Conservation (phyloP, 345 rosid genomes). For the Psidium friedrichsthalianum region DNA sequence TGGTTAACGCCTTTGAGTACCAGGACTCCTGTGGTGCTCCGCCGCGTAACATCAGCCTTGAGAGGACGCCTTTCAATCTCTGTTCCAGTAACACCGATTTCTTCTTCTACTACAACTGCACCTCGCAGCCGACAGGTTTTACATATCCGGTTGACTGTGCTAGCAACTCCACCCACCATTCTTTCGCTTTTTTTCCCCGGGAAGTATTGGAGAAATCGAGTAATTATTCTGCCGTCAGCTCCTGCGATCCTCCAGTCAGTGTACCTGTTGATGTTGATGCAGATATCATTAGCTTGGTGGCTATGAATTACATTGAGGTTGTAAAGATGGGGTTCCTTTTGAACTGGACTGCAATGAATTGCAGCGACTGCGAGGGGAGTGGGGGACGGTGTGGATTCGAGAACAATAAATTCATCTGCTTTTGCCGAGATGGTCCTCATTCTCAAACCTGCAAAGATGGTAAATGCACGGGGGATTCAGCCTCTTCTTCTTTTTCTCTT, state of each 20-base stretch:
- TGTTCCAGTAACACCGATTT: conserved; percentile 5
- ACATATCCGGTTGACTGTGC: conserved; percentile 18
- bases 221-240: background rate
- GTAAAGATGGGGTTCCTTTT: conserved; percentile 42
- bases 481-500: background rate
- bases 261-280: conserved; percentile 5
- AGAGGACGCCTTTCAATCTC: conserved; percentile 32
- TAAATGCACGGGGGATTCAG: conserved; percentile 4
- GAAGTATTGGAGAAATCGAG: background rate
- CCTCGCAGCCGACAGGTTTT: background rate
- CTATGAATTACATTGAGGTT: conserved; percentile 18
- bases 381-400: conserved; percentile 42
- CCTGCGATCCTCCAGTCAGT: conserved; percentile 17
- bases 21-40: background rate
- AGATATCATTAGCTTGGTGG: background rate
- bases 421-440: conserved; percentile 30
- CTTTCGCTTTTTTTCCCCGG: conserved; percentile 27
- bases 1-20: background rate
- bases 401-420: conserved; percentile 25
- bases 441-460: conserved; percentile 28
- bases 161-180: conserved; percentile 6
- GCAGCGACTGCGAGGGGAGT: conserved; percentile 25
- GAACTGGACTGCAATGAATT: conserved; percentile 39
- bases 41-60: conserved; percentile 18
- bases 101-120: conserved; percentile 38